These are phyloP conservation scores for Candida tropicalis DNA, from an alignment of 1,139 yeast species.

Conservation along the genomic window DNA sequence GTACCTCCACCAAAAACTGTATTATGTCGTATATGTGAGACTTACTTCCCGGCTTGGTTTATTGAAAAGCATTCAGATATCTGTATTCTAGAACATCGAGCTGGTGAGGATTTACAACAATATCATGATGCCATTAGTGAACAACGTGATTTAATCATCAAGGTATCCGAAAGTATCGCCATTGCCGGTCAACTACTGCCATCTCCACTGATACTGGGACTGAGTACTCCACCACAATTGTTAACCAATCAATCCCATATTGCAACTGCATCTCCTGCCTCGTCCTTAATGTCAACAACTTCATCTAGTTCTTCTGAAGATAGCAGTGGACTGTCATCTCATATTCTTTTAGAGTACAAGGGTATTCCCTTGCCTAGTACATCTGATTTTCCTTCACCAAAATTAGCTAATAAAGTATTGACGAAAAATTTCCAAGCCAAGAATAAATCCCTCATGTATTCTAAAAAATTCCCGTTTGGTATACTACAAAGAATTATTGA, in stretches of 20 bases:
- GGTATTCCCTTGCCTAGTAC: conserved; percentile 54
- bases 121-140: conserved; percentile 80
- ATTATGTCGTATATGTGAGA: conserved; percentile 90
- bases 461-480: conserved; percentile 63
- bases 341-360: conserved; percentile 52
- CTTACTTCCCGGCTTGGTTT: conserved; percentile 95
- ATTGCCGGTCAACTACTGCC: conserved; percentile 12
- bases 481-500: conserved; percentile 65
- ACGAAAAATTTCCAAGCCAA: conserved; percentile 30
- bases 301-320: conserved; percentile 14
- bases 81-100: conserved; percentile 83
- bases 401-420: conserved; percentile 26
- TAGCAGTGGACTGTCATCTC: conserved; percentile 19
- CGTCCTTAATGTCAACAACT: conserved; percentile 18
- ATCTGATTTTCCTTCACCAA: conserved; percentile 21
- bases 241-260: conserved; percentile 15
- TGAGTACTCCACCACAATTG: conserved; percentile 6
- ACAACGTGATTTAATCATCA: conserved; percentile 58
- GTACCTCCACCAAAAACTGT: conserved; percentile 80
- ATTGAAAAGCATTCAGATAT: conserved; percentile 87
- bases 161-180: conserved; percentile 44
- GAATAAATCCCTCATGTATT: conserved; percentile 24
- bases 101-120: conserved; percentile 75
- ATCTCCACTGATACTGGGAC: conserved; percentile 8
- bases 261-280: conserved; percentile 15